Conservation (phyloP, 768 basidiomycete species). For the Psilocybe cubensis region DNA sequence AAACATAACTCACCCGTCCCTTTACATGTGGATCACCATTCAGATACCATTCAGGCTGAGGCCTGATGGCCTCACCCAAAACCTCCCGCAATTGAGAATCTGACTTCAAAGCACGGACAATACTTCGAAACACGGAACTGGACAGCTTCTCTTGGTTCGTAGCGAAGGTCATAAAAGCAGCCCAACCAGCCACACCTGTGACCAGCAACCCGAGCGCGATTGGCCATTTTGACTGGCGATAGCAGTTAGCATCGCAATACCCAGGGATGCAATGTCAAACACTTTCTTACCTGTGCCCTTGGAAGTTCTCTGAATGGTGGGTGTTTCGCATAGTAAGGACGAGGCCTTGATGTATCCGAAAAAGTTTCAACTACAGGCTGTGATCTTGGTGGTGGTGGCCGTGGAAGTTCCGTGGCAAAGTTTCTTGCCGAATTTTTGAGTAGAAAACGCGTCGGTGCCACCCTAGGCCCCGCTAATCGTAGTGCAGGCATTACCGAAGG, state of each 20-base stretch:
- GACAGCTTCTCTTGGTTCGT: conserved; percentile 81
- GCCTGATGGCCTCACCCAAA: conserved; percentile 68
- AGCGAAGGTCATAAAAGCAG: conserved; percentile 66
- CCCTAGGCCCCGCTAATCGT: not conserved
- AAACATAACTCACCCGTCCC: conserved; percentile 56
- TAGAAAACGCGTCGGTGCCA: not conserved
- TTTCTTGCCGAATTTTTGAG: conserved; percentile 1
- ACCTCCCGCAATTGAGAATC: conserved; percentile 50
- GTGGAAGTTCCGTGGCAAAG: conserved; percentile 26
- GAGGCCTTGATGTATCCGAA: conserved; percentile 37
- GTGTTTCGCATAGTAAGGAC: conserved; percentile 39
- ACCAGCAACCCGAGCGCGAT: conserved; percentile 49
- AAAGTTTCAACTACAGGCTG: conserved; percentile 25
- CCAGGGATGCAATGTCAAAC: not conserved
- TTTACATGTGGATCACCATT: conserved; percentile 76
- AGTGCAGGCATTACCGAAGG: not conserved
- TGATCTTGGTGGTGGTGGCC: conserved; percentile 24
- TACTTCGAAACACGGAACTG: conserved; percentile 71
- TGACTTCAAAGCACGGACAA: conserved; percentile 62
- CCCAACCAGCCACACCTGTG: conserved; percentile 67
- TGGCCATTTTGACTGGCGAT: conserved; percentile 58
- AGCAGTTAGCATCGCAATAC: not conserved
- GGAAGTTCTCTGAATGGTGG: conserved; percentile 40
- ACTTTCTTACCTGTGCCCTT: conserved; percentile 31
- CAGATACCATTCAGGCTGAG: conserved; percentile 72